These are phyloP conservation scores for Vanderwaltozyma tropicalis DNA, from an alignment of 805 yeast species.

Conservation along the genomic window DNA sequence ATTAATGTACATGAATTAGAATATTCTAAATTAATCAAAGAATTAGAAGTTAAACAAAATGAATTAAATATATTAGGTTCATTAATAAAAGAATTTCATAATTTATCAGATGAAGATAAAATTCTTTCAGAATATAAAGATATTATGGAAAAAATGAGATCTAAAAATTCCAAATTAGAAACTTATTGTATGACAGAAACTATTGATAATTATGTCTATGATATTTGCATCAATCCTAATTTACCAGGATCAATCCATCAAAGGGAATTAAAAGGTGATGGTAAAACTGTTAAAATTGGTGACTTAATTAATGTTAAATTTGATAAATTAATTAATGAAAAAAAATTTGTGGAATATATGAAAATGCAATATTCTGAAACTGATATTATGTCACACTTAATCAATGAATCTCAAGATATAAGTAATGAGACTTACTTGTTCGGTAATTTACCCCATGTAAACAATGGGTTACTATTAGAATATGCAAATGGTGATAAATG, in stretches of 20 bases:
- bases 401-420: slow-evolving; percentile 12
- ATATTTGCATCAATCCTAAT: slow-evolving; percentile 11
- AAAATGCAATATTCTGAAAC: slow-evolving; percentile 11
- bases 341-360: slow-evolving; percentile 16
- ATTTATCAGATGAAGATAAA: slow-evolving; percentile 1
- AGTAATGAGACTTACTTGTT: slow-evolving; percentile 14
- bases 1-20: slow-evolving; percentile 4
- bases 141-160: slow-evolving; percentile 7
- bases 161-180: not conserved
- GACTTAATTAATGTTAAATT: slow-evolving; percentile 6
- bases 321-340: slow-evolving; percentile 9
- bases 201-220: slow-evolving; percentile 17
- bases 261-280: slow-evolving; percentile 14
- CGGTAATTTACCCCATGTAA: slow-evolving; percentile 25
- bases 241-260: slow-evolving; percentile 15
- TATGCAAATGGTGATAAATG: slow-evolving; percentile 66
- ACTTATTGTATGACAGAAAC: not conserved
- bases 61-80: slow-evolving; percentile 1
- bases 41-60: slow-evolving; percentile 1
- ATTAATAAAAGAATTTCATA: not conserved
- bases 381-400: slow-evolving; percentile 18
- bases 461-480: slow-evolving; percentile 27
- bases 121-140: slow-evolving; percentile 3
- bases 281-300: slow-evolving; percentile 21
- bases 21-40: not conserved